Evolutionary conservation across 352 stramenopile genomes (phyloP).

Genomic region (Thraustochytrium striatum): DNA sequence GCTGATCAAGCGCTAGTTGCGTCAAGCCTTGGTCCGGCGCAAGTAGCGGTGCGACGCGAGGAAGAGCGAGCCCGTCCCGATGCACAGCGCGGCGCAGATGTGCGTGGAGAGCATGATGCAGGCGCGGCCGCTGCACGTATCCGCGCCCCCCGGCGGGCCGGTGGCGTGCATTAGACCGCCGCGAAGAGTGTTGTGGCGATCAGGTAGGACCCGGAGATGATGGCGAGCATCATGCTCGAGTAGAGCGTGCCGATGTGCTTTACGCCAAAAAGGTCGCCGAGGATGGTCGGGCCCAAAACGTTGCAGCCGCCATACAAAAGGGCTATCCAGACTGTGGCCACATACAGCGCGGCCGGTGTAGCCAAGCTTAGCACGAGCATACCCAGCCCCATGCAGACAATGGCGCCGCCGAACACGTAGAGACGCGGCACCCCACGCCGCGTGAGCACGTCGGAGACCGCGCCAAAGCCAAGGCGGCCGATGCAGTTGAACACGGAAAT

Average conservation of each 20-base stretch:
- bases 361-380: not conserved
- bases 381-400: not conserved
- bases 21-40: too few relatives aligned
- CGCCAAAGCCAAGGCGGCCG: not conserved
- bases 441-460: constrained; percentile 1
- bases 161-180: too few relatives aligned
- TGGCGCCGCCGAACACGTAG: not conserved
- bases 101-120: too few relatives aligned
- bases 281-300: constrained; percentile 10
- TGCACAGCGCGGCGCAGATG: too few relatives aligned
- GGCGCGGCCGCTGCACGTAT: too few relatives aligned
- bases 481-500: constrained; percentile 40
- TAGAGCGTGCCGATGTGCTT: constrained; percentile 35
- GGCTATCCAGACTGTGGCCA: not conserved
- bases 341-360: not conserved
- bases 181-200: constrained; percentile 34
- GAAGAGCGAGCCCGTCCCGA: too few relatives aligned
- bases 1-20: too few relatives aligned
- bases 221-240: constrained; percentile 12
- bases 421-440: not conserved
- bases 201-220: constrained; percentile 16
- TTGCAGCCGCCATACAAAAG: constrained; percentile 27
- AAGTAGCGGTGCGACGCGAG: too few relatives aligned
- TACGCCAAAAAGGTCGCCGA: constrained; percentile 35
- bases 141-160: too few relatives aligned